phyloP scores from a whole-genome alignment of 345 rosid species.

The Hibiscus trionum region DNA sequence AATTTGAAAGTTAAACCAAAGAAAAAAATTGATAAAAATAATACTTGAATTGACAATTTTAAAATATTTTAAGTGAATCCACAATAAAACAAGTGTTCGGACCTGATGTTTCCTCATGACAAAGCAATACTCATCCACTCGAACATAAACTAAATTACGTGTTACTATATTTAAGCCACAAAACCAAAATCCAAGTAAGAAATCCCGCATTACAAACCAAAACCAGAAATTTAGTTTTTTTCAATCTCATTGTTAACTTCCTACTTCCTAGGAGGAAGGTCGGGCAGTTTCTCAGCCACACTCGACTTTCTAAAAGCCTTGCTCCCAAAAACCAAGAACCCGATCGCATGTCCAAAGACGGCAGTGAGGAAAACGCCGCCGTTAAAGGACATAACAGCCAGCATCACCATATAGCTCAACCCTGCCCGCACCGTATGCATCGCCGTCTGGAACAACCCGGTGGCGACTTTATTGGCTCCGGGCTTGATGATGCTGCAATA shows the following conservation, averaged over 20 bases:
- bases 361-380: neutral
- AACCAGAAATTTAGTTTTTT: too few relatives aligned
- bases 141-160: neutral
- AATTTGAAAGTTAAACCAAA: too few relatives aligned
- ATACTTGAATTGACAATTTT: too few relatives aligned
- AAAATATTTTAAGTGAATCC: too few relatives aligned
- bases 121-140: neutral
- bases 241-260: neutral
- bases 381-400: neutral
- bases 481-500: neutral
- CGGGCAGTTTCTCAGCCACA: constrained; percentile 17
- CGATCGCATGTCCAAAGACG: constrained; percentile 56
- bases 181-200: constrained; percentile 17
- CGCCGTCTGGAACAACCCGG: neutral
- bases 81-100: too few relatives aligned
- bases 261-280: constrained; percentile 15
- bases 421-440: neutral
- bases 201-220: neutral
- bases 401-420: neutral
- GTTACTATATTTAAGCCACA: constrained; percentile 19
- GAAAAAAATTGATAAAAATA: too few relatives aligned
- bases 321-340: constrained; percentile 51
- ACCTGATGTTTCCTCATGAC: too few relatives aligned
- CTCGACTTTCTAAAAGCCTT: constrained; percentile 31
- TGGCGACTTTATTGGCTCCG: neutral